Conservation (phyloP, 331 rosid genomes). For the Malus hybrid region DNA sequence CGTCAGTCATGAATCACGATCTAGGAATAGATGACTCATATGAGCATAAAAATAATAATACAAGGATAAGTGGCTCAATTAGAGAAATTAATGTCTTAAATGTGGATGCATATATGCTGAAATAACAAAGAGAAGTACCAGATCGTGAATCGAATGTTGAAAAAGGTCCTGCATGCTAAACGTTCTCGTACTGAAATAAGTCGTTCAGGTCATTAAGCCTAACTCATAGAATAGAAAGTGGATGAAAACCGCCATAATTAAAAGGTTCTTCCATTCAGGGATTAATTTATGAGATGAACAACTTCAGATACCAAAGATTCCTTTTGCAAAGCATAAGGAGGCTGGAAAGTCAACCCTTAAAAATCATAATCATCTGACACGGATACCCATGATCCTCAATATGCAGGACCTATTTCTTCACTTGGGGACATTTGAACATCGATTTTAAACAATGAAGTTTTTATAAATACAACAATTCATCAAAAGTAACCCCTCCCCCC, state of each 20-base stretch:
- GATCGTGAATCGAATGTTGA: not conserved
- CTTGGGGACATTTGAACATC: not conserved
- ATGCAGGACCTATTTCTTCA: not conserved
- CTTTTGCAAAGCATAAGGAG: not conserved
- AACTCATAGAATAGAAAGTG: not conserved
- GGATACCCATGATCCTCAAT: not conserved
- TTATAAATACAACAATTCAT: not conserved
- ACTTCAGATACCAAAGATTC: not conserved
- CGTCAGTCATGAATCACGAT: slow-evolving; percentile 17
- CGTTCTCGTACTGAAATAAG: not conserved
- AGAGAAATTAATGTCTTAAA: not conserved
- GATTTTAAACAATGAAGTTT: not conserved
- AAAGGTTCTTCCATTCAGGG: not conserved
- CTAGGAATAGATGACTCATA: slow-evolving; percentile 8
- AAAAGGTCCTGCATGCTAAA: not conserved
- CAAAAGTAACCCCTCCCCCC: not conserved
- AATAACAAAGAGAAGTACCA: not conserved
- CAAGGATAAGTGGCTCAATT: not conserved
- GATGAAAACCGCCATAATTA: not conserved
- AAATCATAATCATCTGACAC: not conserved
- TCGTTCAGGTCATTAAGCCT: not conserved
- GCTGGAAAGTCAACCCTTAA: not conserved
- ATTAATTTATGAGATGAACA: not conserved
- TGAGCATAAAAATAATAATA: not conserved
- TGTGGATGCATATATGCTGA: not conserved